A percentile compares a stretch with the other conserved stretches of the same genome.
phyloP scores from a whole-genome alignment of 352 stramenopile species.

The Proteromonas lacertae region DNA sequence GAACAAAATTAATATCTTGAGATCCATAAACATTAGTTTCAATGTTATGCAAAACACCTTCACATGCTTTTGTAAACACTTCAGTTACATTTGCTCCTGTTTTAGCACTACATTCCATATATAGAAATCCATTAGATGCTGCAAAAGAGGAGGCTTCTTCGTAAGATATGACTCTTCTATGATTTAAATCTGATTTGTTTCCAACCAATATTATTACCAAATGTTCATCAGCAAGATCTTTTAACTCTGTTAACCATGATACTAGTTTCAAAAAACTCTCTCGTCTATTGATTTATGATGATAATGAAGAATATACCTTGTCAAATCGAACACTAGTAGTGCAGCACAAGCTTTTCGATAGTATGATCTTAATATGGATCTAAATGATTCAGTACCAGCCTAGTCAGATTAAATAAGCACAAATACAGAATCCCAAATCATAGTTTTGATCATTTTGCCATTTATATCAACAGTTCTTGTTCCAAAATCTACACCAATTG shows the following conservation, averaged over 20 bases:
- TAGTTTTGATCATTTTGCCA: conserved; percentile 1
- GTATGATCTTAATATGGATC: conserved; percentile 44
- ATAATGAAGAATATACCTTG: conserved; percentile 14
- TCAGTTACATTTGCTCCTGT: conserved; percentile 44
- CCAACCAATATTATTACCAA: conserved; percentile 6
- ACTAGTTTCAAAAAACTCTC: conserved; percentile 7
- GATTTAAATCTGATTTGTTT: no score
- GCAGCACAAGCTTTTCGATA: conserved; percentile 48
- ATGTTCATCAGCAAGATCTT: conserved; percentile 7
- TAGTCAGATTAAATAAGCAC: conserved; percentile 25
- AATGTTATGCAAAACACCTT: no score
- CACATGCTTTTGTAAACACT: conserved; percentile 6
- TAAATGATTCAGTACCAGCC: conserved; percentile 45
- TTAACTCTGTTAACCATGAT: conserved; percentile 9
- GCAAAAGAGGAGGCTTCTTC: conserved; percentile 20
- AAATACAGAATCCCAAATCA: no score
- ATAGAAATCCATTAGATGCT: conserved; percentile 34
- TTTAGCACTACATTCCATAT: conserved; percentile 45
- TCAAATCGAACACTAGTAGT: conserved; percentile 63
- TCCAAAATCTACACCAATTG: conserved; percentile 2
- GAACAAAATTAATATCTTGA: no score
- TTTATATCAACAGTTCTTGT: not conserved
- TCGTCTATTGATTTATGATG: not conserved
- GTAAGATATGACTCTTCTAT: no score
- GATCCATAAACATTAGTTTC: no score